Base-by-base conservation (phyloP, 1,284 basidiomycete genomes). In the Pseudomicrostroma phylloplanum region DNA sequence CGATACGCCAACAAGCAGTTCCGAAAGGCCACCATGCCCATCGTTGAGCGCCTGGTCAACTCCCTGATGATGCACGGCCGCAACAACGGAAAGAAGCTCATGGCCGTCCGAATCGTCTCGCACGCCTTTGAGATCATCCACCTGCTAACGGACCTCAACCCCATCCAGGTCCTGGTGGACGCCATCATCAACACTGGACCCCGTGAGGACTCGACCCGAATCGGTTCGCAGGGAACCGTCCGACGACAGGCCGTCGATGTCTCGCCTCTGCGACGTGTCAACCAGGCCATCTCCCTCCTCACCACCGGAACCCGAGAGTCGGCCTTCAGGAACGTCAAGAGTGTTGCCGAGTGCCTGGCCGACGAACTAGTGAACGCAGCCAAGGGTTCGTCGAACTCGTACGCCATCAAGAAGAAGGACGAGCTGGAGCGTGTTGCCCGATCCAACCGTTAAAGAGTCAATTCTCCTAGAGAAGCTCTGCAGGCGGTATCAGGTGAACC, bases 1-100 rank as follows among this genome's bases (percentile, higher is more conserved):
- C 92, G 96, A 82, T 98, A 97, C 82, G 91, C 93, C 81, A 92
- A 92, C 86, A 97, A 97, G 86, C 92, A 96, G 83, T 99, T 99
- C 89, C 96, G 94, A 86, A 99, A 99, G 88, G 92, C 92, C 21
- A 91, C 96, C 83, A 98, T 98, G 94, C 96, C 96, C 80, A 96
- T 98, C 81, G 96, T 98, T 77, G 94, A 98, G 85, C 92, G 94
- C 80, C 86, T 98, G 76, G 94, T 98, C 72, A 94, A 97, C 86
- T 54, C 51, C 17, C 70, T 78, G 64, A 79, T 98, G 96, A 98
- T 98, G 94, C 96, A 98, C 85, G 96, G 96, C 73, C 92, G 96
- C 83, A 99, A 99, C 89, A 98, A 96, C 85, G 96, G 96, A 81
- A 98, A 98, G 87, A 98, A 98, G 85, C 88, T 97, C 82, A 85